Evolutionary conservation across 768 basidiomycete genomes (phyloP).

Genomic region (Tylopilus subfusipes): DNA sequence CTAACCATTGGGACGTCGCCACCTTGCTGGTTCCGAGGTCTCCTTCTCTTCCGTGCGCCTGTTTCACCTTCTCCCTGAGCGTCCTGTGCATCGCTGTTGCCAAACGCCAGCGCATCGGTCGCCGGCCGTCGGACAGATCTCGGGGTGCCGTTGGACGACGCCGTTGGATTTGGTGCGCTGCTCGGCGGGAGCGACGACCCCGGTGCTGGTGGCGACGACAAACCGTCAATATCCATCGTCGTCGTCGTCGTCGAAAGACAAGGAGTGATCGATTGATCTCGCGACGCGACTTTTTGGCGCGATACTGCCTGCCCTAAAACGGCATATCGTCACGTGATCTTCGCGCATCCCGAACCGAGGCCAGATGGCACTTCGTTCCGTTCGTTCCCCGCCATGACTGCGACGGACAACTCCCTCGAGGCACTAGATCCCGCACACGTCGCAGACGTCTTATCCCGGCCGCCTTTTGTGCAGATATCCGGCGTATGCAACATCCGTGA

Average conservation of each 20-base stretch:
- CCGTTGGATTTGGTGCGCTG: constrained; percentile 41
- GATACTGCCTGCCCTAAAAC: constrained; percentile 45
- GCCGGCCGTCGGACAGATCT: constrained; percentile 37
- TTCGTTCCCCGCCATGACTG: constrained; percentile 14
- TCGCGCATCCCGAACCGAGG: constrained; percentile 5
- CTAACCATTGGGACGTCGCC: constrained; percentile 82
- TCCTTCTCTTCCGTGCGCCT: constrained; percentile 45
- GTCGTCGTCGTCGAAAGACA: constrained; percentile 2
- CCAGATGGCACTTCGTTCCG: neutral
- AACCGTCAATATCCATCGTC: constrained; percentile 54
- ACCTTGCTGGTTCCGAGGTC: constrained; percentile 40
- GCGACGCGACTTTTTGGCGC: constrained; percentile 34
- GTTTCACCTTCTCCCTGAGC: constrained; percentile 38
- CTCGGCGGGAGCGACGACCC: constrained; percentile 53
- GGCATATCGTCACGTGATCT: constrained; percentile 6
- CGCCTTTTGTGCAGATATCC: constrained; percentile 66
- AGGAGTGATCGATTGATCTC: constrained; percentile 12
- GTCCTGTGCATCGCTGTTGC: constrained; percentile 47
- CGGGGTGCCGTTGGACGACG: constrained; percentile 36
- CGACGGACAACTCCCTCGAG: constrained; percentile 40
- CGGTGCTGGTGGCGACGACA: constrained; percentile 55
- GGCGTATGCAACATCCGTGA: constrained; percentile 77
- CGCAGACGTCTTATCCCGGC: constrained; percentile 56
- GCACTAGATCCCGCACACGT: constrained; percentile 68
- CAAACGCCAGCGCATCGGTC: constrained; percentile 53